Base-by-base conservation (phyloP, 768 basidiomycete genomes). In the Mycena belliarum region DNA sequence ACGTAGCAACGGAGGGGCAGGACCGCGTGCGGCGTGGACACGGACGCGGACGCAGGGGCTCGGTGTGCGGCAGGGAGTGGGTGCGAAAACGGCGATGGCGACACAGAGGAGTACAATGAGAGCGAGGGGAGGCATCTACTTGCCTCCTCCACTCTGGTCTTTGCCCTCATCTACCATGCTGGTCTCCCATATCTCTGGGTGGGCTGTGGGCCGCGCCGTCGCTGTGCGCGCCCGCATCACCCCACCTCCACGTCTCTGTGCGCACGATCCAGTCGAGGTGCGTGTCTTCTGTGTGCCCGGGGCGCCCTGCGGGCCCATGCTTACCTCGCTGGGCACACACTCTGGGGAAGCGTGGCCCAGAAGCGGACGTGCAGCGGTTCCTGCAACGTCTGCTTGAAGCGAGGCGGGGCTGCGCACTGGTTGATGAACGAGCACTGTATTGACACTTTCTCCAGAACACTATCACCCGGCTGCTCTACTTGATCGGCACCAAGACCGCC, bases 401-500 rank as follows among this genome's bases (percentile, higher is more conserved):
- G n/a, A n/a, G n/a, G 16, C 23, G 40, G 20, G 20, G 2, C 2
- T 21, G 33, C n/a, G 5, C 9, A 11, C 38, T n/a, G n/a, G n/a
- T 12, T 2, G 8, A n/a, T 45, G 24, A 3, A 45, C 43, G 25
- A 35, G 16, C 23, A 44, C 1, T 29, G 20, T 45, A 16, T 26
- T 50, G 10, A 53, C 29, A 23, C 14, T 20, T 28, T 40, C 35
- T 7, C 8, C 66, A 96, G 95, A 96, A 99, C 69, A 98, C 96
- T 2, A 98, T 99, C 66, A 95, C 93, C 50, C 89, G 97, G 44
- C 80, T 99, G 14, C 82, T 99, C 37, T 98, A 98, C 76, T 98
- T 95, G 21, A 89, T 99, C 63, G 97, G 96, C 49, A 92, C 93
- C 28, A 95, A 97, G 69, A 98, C 69, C 89, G 97, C 60, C 95